Conservation (phyloP, 176 grass and related monocot genomes). For the Aegilops umbellulata region DNA sequence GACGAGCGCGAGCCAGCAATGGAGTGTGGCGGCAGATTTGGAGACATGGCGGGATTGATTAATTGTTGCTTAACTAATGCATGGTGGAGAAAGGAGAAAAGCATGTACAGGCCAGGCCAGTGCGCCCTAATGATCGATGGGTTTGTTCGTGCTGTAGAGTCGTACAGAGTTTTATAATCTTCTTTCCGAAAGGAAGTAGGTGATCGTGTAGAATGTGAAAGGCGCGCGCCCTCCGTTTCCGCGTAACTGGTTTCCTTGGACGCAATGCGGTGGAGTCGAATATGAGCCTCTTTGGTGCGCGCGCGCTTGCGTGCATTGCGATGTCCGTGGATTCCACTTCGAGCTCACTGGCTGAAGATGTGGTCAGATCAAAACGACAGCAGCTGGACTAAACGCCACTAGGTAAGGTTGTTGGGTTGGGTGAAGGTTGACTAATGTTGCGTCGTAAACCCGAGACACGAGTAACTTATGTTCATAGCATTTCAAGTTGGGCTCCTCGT, state of each 20-base stretch:
- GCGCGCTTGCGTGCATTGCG: not conserved
- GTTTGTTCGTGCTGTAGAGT: not conserved
- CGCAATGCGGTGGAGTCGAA: not conserved
- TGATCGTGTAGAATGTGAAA: constrained; percentile 43
- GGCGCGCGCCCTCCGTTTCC: constrained; percentile 28
- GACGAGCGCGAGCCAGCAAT: constrained; percentile 23
- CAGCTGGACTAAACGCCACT: not conserved
- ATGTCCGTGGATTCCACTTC: not conserved
- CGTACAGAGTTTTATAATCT: not conserved
- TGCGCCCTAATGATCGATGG: constrained; percentile 21
- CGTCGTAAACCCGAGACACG: not conserved
- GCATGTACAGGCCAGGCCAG: not conserved
- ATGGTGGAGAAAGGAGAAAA: constrained; percentile 42
- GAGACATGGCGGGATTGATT: constrained; percentile 37
- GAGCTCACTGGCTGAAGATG: not conserved
- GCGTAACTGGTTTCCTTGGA: not conserved
- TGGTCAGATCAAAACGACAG: not conserved
- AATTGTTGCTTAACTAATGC: constrained; percentile 28
- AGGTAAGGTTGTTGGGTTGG: not conserved
- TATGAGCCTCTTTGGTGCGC: not conserved
- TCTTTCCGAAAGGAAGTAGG: not conserved
- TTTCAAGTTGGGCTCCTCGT: too few relatives aligned
- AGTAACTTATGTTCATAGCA: not conserved
- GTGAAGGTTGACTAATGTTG: not conserved
- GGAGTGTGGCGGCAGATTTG: constrained; percentile 34